Conservation (phyloP, 208 protist species). For the Wallacemonas sp. region DNA sequence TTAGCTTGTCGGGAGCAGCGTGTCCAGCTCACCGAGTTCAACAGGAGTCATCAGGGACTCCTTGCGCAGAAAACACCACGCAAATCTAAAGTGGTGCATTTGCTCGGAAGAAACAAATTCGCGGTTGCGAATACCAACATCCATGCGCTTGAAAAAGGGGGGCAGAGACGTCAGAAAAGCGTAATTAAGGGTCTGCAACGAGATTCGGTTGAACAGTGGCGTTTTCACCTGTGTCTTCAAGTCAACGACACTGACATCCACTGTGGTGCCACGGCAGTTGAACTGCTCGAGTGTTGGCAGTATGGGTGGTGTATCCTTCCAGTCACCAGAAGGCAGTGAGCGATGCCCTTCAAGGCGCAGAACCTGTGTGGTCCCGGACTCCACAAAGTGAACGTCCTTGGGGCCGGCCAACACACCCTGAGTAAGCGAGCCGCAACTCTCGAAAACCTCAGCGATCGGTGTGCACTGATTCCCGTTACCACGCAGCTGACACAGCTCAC, state of each 20-base stretch:
- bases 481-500: slow-evolving; percentile 42
- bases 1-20: slow-evolving; percentile 59
- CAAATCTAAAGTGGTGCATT: slow-evolving; percentile 84
- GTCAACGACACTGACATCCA: slow-evolving; percentile 62
- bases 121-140: slow-evolving; percentile 72
- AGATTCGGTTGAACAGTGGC: slow-evolving; percentile 55
- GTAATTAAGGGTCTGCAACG: slow-evolving; percentile 71
- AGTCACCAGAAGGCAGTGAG: neutral
- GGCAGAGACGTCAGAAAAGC: slow-evolving; percentile 79
- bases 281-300: slow-evolving; percentile 42
- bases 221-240: slow-evolving; percentile 37
- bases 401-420: slow-evolving; percentile 14
- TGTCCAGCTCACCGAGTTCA: slow-evolving; percentile 75
- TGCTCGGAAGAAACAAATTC: slow-evolving; percentile 84
- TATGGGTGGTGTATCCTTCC: slow-evolving; percentile 29
- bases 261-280: slow-evolving; percentile 46
- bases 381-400: slow-evolving; percentile 22
- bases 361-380: slow-evolving; percentile 1
- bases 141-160: slow-evolving; percentile 74
- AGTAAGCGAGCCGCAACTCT: slow-evolving; percentile 39
- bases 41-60: slow-evolving; percentile 82
- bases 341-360: slow-evolving; percentile 3
- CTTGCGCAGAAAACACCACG: slow-evolving; percentile 79
- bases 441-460: slow-evolving; percentile 75
- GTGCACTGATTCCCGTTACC: slow-evolving; percentile 29